A percentile compares a stretch with the other conserved stretches of the same genome.
Evolutionary conservation across 192 early-diverging fungal genomes (phyloP).

Genomic region (Entomortierella beljakovae): DNA sequence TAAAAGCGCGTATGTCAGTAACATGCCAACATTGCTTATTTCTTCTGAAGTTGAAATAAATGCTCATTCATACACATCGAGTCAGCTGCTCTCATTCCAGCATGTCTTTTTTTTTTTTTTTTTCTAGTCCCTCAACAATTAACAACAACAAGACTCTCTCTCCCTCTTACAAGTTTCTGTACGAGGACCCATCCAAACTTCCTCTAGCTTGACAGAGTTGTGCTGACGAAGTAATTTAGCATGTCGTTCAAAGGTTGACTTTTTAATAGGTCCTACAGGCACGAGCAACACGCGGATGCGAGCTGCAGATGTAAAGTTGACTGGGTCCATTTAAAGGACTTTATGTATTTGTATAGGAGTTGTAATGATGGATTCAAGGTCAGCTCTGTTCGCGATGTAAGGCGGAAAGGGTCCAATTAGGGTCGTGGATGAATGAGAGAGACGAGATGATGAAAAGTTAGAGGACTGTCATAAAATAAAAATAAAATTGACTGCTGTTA

Average conservation of each 20-base stretch:
- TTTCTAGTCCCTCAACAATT: neutral
- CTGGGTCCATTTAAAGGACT: slow-evolving; percentile 52
- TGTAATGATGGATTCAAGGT: neutral
- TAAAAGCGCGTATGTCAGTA: neutral
- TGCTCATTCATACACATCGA: too few species aligned
- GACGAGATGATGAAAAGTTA: neutral
- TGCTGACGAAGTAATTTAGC: slow-evolving; percentile 75
- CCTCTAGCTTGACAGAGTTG: slow-evolving; percentile 70
- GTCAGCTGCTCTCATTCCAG: neutral
- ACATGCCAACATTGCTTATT: neutral
- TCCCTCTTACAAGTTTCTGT: slow-evolving; percentile 50
- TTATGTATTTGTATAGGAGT: too few species aligned
- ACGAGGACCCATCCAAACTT: slow-evolving; percentile 74
- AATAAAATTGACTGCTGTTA: neutral
- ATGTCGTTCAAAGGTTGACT: slow-evolving; percentile 71
- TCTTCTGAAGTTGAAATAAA: neutral
- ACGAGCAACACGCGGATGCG: slow-evolving; percentile 77
- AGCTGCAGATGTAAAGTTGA: slow-evolving; percentile 63
- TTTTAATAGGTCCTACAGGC: slow-evolving; percentile 74
- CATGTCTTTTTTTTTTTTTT: neutral
- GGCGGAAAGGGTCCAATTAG: neutral
- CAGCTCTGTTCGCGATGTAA: neutral
- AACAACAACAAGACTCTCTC: neutral
- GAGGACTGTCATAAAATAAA: neutral
- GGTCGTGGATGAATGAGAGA: neutral